Evolutionary conservation across 495 filamentous ascomycete genomes (phyloP).

Genomic region (Melanomma pulvis-pyrius): DNA sequence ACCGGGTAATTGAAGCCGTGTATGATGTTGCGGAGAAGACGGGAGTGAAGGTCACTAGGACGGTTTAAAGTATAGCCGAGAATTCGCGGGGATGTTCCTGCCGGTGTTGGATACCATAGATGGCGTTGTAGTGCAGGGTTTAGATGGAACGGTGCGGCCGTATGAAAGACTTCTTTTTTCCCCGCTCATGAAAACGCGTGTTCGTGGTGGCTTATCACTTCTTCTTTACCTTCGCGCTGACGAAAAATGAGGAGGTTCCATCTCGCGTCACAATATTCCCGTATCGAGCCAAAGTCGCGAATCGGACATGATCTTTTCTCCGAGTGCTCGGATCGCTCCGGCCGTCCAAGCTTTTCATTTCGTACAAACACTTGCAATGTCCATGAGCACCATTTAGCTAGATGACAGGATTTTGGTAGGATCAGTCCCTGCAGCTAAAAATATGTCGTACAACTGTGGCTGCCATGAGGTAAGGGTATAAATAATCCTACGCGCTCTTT

Average conservation of each 20-base stretch:
- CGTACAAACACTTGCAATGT: neutral
- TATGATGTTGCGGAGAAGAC: slow-evolving; percentile 49
- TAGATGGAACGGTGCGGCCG: neutral
- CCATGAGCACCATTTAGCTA: no score
- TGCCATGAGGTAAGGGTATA: no score
- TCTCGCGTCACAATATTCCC: neutral
- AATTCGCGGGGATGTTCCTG: neutral
- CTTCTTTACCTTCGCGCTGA: neutral
- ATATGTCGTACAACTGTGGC: no score
- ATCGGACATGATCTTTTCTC: neutral
- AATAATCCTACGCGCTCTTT: no score
- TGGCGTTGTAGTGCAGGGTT: neutral
- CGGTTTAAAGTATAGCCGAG: slow-evolving; percentile 10
- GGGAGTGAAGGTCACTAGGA: slow-evolving; percentile 35
- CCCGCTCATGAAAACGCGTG: neutral
- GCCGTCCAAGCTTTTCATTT: neutral
- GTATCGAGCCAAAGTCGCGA: neutral
- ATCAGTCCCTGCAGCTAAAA: no score
- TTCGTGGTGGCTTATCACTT: neutral
- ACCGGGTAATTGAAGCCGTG: slow-evolving; percentile 52
- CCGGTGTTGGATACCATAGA: neutral
- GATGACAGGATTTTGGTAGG: no score
- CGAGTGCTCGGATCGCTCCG: neutral
- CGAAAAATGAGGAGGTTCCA: neutral
- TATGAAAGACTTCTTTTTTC: neutral